phyloP scores from a whole-genome alignment of 768 basidiomycete genomes.

The Heimioporus sp. region DNA sequence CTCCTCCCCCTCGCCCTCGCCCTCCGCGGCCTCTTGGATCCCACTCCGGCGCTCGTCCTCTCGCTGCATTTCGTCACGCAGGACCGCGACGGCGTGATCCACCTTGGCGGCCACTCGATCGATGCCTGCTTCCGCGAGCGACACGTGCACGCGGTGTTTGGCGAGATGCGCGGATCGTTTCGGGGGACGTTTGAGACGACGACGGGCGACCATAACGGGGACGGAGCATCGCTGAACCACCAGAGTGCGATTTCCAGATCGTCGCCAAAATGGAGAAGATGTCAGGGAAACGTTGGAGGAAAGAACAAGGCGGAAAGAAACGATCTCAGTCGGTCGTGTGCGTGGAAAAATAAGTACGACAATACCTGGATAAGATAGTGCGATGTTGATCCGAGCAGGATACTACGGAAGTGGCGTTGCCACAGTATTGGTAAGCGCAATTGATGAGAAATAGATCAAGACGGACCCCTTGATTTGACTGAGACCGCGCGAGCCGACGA shows the following conservation, averaged over 20 bases:
- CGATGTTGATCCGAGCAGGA: slow-evolving; percentile 90
- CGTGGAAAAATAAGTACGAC: slow-evolving; percentile 1
- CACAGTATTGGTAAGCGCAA: not conserved
- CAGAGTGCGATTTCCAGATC: too few species aligned
- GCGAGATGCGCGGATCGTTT: slow-evolving; percentile 78
- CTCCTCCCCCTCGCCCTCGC: slow-evolving; percentile 25
- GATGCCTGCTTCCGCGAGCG: slow-evolving; percentile 82
- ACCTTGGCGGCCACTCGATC: slow-evolving; percentile 86
- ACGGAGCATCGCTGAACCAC: slow-evolving; percentile 77
- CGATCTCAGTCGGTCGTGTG: not conserved
- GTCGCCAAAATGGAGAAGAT: not conserved
- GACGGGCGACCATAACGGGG: slow-evolving; percentile 94
- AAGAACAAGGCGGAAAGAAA: not conserved
- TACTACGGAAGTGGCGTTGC: slow-evolving; percentile 43
- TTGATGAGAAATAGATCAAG: not conserved
- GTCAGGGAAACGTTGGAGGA: not conserved
- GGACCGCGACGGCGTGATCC: slow-evolving; percentile 78
- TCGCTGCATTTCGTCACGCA: slow-evolving; percentile 74
- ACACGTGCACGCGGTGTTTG: slow-evolving; percentile 76
- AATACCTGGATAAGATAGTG: slow-evolving; percentile 86
- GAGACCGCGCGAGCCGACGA: slow-evolving; percentile 92
- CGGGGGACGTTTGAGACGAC: slow-evolving; percentile 85
- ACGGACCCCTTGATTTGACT: slow-evolving; percentile 83
- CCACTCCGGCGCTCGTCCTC: slow-evolving; percentile 47
- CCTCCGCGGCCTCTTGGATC: slow-evolving; percentile 24